Percentiles rank a stretch among this genome's conserved stretches.
Conservation (phyloP, 2,329 filamentous ascomycete genomes). For the Fusarium penzigii region DNA sequence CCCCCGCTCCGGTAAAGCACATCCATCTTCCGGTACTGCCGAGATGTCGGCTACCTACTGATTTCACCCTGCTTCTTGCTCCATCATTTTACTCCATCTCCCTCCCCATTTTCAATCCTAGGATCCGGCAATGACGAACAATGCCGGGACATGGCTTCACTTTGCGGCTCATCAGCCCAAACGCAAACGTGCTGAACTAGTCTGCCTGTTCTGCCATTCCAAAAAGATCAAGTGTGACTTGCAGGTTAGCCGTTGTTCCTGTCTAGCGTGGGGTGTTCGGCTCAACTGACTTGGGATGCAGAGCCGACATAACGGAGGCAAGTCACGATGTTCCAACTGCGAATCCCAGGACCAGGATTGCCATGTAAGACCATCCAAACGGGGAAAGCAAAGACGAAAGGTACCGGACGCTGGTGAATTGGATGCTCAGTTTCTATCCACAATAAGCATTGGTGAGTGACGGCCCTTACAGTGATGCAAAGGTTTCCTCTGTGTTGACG, state of each 20-base stretch:
- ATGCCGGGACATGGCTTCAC: conserved; percentile 35
- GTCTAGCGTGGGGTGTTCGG: neutral
- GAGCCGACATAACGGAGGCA: conserved; percentile 24
- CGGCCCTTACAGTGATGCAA: too few relatives aligned
- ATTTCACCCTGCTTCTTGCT: neutral
- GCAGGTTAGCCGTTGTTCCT: conserved; percentile 18
- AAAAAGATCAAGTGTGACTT: conserved; percentile 40
- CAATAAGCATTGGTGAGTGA: neutral
- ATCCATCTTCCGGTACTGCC: neutral
- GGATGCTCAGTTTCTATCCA: neutral
- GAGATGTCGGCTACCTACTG: neutral
- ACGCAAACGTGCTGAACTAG: conserved; percentile 31
- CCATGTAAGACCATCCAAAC: conserved; percentile 31
- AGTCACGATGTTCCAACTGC: conserved; percentile 32
- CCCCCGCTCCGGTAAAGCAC: too few relatives aligned
- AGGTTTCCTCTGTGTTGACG: too few relatives aligned
- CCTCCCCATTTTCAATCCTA: too few relatives aligned
- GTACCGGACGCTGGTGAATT: neutral
- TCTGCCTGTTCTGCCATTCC: conserved; percentile 34
- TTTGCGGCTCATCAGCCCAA: conserved; percentile 34
- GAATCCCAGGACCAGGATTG: conserved; percentile 28
- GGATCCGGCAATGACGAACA: conserved; percentile 29
- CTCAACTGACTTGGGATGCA: neutral
- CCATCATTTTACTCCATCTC: neutral
- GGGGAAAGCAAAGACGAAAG: conserved; percentile 23